Evolutionary conservation across 495 filamentous ascomycete genomes (phyloP), one percentile per base, ranked within the genome.

Genomic region (Choiromyces venosus): DNA sequence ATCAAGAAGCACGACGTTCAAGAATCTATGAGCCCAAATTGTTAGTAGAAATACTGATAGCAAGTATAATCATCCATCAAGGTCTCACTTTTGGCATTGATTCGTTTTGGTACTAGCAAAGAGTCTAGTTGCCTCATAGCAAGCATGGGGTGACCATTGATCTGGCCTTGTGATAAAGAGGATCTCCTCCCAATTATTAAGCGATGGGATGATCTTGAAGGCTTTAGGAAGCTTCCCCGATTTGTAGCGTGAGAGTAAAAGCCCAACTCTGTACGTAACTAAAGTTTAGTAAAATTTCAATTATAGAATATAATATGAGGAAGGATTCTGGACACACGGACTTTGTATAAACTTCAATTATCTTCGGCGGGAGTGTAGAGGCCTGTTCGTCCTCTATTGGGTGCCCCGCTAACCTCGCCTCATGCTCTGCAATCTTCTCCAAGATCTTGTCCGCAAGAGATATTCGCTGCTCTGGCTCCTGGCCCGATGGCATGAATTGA

Each of bases 221-320:
- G 94, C 94, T 83, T 98, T 98, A 18, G 95, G 96, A 36, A 98
- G 87, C 76, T 93, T 93, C 33, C 95, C 95, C 14, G 93, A 95
- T 81, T 96, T 97, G 83, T 97, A 97, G 68, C 94, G 88, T 12
- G 93, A 93, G 56, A 98, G 87, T 67, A 98, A 89, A 77, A 93
- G 86, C 68, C 93, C 94, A 75, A 97, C 91, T 83, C 91, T 93
- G 71, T 4, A 35, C 2, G 66, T 21, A 29, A 46, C 46, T 76
- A 35, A 76, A 46, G 52, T 42, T n/a, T n/a, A 37, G 64, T 70
- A 69, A 65, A 52, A 29, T 35, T 19, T 29, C 1, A 35, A 9
- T 18, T 42, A 2, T 12, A 29, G 12, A 7, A 7, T 21, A 29
- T 29, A 14, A 33, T 61, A 61, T 29, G 46, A 29, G 3, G 16